These are phyloP conservation scores for Williopsis jadinii DNA, from an alignment of 1,139 yeast species.

Conservation along the genomic window DNA sequence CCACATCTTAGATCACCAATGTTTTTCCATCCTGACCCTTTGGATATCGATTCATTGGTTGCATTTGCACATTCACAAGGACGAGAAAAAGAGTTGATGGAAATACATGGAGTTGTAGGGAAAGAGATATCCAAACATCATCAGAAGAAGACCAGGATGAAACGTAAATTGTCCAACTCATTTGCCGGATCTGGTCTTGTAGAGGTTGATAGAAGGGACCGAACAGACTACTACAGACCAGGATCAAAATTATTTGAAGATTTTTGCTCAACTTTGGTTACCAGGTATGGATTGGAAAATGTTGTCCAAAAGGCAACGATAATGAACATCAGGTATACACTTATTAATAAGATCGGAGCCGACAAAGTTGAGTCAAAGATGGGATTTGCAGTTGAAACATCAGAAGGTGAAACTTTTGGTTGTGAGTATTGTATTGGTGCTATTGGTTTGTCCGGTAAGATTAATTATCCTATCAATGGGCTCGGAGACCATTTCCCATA, in stretches of 20 bases:
- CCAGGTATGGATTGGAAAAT: slow-evolving; percentile 29
- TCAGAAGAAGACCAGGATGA: slow-evolving; percentile 27
- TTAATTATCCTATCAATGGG: slow-evolving; percentile 1
- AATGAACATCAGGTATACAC: slow-evolving; percentile 28
- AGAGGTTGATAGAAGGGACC: slow-evolving; percentile 38
- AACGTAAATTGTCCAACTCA: slow-evolving; percentile 1
- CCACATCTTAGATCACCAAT: slow-evolving; percentile 42
- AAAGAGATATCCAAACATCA: slow-evolving; percentile 40
- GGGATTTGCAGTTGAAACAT: background rate
- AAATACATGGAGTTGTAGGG: slow-evolving; percentile 41
- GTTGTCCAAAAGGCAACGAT: slow-evolving; percentile 33
- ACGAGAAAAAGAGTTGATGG: slow-evolving; percentile 34
- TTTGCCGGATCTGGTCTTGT: slow-evolving; percentile 5
- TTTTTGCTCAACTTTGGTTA: slow-evolving; percentile 32
- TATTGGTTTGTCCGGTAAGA: background rate
- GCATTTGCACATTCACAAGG: slow-evolving; percentile 32
- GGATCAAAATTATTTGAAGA: slow-evolving; percentile 35
- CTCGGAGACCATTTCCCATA: slow-evolving; percentile 2
- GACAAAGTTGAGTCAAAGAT: background rate
- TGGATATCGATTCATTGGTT: slow-evolving; percentile 37
- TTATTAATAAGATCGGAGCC: slow-evolving; percentile 7
- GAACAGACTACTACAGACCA: slow-evolving; percentile 42
- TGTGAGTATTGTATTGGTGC: background rate
- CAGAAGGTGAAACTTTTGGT: background rate
- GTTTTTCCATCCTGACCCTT: slow-evolving; percentile 46